Conservation (phyloP, 176 grass and related monocot genomes). For the Zoysia japonica region DNA sequence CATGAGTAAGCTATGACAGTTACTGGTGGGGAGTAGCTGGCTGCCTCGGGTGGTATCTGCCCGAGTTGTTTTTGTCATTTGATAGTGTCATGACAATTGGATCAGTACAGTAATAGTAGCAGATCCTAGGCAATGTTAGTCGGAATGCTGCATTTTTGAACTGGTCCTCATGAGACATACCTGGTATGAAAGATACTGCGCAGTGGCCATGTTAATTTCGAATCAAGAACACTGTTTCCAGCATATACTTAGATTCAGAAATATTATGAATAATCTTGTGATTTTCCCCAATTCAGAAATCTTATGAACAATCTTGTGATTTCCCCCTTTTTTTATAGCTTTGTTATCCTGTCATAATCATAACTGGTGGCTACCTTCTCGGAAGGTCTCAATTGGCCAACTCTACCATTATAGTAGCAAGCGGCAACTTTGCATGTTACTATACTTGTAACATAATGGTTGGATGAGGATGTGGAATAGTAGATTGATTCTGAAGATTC, state of each 20-base stretch:
- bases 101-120: constrained; percentile 6
- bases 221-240: background rate
- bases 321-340: constrained; percentile 5
- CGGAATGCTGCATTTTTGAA: constrained; percentile 41
- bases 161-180: constrained; percentile 28
- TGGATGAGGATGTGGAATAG: constrained; percentile 9
- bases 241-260: constrained; percentile 16
- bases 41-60: background rate
- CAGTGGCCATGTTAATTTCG: constrained; percentile 2
- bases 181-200: constrained; percentile 33
- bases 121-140: constrained; percentile 33
- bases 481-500: constrained; percentile 18
- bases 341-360: background rate
- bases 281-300: background rate
- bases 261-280: background rate
- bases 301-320: background rate
- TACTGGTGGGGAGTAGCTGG: constrained; percentile 14
- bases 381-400: constrained; percentile 14
- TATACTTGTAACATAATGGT: constrained; percentile 17
- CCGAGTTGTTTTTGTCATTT: constrained; percentile 33
- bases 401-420: constrained; percentile 24
- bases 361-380: background rate
- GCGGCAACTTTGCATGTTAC: constrained; percentile 18
- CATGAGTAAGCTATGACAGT: constrained; percentile 12
- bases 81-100: constrained; percentile 24